Conservation (phyloP, 1,284 basidiomycete species). For the Ganoderma lucidum region DNA sequence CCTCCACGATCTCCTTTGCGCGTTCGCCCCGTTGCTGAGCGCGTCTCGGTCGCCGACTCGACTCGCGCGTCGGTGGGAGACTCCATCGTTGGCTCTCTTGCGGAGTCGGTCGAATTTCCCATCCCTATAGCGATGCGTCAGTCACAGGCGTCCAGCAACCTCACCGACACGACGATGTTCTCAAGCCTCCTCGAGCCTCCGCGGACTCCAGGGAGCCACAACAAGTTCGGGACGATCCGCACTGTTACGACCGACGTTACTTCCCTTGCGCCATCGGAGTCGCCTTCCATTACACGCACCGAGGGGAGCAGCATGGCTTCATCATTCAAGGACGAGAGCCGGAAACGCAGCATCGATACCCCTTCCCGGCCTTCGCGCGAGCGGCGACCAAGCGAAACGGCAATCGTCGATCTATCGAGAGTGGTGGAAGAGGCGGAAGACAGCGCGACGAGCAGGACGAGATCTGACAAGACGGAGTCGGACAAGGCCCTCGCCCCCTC, state of each 20-base stretch:
- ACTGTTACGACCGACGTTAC: slow-evolving; percentile 82
- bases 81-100: slow-evolving; percentile 41
- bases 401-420: slow-evolving; percentile 65
- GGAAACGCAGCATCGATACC: slow-evolving; percentile 48
- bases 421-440: slow-evolving; percentile 79
- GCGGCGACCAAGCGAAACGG: slow-evolving; percentile 67
- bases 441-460: slow-evolving; percentile 51
- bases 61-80: slow-evolving; percentile 49
- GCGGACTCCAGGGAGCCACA: slow-evolving; percentile 49
- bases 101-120: slow-evolving; percentile 36
- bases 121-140: slow-evolving; percentile 39
- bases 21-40: slow-evolving; percentile 45
- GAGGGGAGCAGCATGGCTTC: slow-evolving; percentile 63
- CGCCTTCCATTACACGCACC: slow-evolving; percentile 66
- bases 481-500: slow-evolving; percentile 36
- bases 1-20: slow-evolving; percentile 65
- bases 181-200: slow-evolving; percentile 71
- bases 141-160: slow-evolving; percentile 53
- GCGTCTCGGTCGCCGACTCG: slow-evolving; percentile 50
- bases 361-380: slow-evolving; percentile 50
- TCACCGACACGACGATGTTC: slow-evolving; percentile 63
- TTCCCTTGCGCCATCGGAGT: slow-evolving; percentile 59
- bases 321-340: slow-evolving; percentile 52
- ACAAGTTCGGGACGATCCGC: slow-evolving; percentile 78
- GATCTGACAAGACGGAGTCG: slow-evolving; percentile 34